Evolutionary conservation across 2,329 filamentous ascomycete species (phyloP), one percentile per base, ranked within the genome.

Genomic region (Beauveria bassiana): DNA sequence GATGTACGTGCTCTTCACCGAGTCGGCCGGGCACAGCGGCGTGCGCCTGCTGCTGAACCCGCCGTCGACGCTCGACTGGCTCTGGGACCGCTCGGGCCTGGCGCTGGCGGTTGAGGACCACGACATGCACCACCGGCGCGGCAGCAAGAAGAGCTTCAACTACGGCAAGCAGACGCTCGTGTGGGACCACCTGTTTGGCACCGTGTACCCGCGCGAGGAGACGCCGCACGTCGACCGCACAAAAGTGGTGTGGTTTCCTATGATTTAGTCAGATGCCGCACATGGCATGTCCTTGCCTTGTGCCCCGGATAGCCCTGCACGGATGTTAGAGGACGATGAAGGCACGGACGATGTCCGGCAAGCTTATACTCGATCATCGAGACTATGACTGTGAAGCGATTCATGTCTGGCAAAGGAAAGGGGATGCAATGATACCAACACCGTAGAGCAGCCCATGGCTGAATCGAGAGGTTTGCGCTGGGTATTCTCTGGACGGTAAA

Each of bases 61-160:
- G 1, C 72, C 75, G 0, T 69, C 68, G 0, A 70, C 73, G 0
- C 61, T 73, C 12, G 68, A 65, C 4, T 73, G 69, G 67, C 53
- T 75, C 2, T 62, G 77, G 34, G 65, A 68, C 47, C 40, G 66
- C 7, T 64, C 74, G 6, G 66, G 71, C n/a, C 55, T 51, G 28
- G 74, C 77, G 34, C 65, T 78, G 5, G 65, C 72, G 1, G 70
- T 76, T 31, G 76, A 78, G 63, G 75, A 78, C 40, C 72, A 74
- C 43, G 72, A 74, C 59, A 62, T 74, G 6, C 72, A 62, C 14
- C 61, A 62, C 34, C 61, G 61, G 14, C 45, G 49, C 5, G 61
- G 61, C 20, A 40, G 45, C 70, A 70, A 66, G 40, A 69, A 67
- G 59, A 72, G 69, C 31, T 63, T 67, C 57, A 74, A 73, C 62